phyloP scores from a whole-genome alignment of 2,329 filamentous ascomycete species.

The Botrytis tulipae region DNA sequence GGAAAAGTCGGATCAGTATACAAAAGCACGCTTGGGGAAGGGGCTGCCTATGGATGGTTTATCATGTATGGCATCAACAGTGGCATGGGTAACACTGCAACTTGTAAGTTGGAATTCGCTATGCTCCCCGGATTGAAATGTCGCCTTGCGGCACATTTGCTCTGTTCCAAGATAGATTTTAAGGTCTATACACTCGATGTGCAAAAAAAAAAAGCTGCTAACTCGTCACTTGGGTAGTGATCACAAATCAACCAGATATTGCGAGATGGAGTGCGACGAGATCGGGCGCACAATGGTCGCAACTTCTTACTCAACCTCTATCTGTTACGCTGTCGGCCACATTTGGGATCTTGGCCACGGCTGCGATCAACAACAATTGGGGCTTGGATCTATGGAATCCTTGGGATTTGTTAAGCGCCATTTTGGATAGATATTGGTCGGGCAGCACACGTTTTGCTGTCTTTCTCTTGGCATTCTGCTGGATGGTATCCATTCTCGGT shows the following conservation, averaged over 20 bases:
- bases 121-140: neutral
- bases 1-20: slow-evolving; percentile 35
- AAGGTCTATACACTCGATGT: neutral
- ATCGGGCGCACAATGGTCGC: slow-evolving; percentile 42
- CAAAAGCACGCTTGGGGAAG: slow-evolving; percentile 26
- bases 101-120: slow-evolving; percentile 20
- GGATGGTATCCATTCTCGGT: slow-evolving; percentile 53
- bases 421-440: slow-evolving; percentile 34
- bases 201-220: neutral
- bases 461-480: slow-evolving; percentile 49
- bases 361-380: slow-evolving; percentile 39
- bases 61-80: slow-evolving; percentile 44
- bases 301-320: slow-evolving; percentile 39
- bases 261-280: slow-evolving; percentile 40
- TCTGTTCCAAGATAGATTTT: too few relatives aligned
- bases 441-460: slow-evolving; percentile 44
- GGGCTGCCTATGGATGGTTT: slow-evolving; percentile 37
- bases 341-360: slow-evolving; percentile 37
- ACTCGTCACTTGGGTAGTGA: slow-evolving; percentile 27
- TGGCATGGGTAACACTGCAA: slow-evolving; percentile 43
- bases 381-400: slow-evolving; percentile 42
- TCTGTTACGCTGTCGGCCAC: slow-evolving; percentile 23
- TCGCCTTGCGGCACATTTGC: neutral
- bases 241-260: slow-evolving; percentile 47
- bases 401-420: slow-evolving; percentile 47